Evolutionary conservation across 495 filamentous ascomycete species (phyloP).

Genomic region (Physcia stellaris): DNA sequence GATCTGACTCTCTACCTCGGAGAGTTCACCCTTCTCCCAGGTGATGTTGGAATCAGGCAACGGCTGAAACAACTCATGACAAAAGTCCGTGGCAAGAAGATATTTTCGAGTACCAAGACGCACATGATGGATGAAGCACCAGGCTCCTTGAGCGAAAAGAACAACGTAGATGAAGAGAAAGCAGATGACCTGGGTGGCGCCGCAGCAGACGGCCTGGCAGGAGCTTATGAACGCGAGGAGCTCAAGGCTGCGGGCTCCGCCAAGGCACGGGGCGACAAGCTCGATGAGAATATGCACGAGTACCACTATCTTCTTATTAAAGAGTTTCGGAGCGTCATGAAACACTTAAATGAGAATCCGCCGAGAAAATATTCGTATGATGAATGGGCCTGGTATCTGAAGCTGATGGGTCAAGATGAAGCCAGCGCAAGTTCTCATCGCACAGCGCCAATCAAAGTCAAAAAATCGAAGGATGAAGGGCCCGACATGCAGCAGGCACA

Average conservation of each 20-base stretch:
- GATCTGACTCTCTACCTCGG: slow-evolving; percentile 59
- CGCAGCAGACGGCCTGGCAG: slow-evolving; percentile 18
- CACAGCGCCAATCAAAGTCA: slow-evolving; percentile 11
- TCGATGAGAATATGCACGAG: slow-evolving; percentile 35
- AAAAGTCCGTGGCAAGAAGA: slow-evolving; percentile 1
- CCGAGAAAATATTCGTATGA: slow-evolving; percentile 59
- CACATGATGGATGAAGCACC: slow-evolving; percentile 1
- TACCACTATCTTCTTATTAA: slow-evolving; percentile 54
- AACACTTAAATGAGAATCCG: slow-evolving; percentile 43
- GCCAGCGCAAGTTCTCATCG: slow-evolving; percentile 18
- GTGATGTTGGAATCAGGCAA: slow-evolving; percentile 28
- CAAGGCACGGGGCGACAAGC: slow-evolving; percentile 27
- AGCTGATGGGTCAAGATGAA: slow-evolving; percentile 61
- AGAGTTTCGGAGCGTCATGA: slow-evolving; percentile 53
- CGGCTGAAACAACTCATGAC: slow-evolving; percentile 9
- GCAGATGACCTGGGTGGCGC: background rate
- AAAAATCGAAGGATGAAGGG: slow-evolving; percentile 11
- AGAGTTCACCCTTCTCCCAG: slow-evolving; percentile 62
- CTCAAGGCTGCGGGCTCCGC: slow-evolving; percentile 26
- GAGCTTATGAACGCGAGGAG: slow-evolving; percentile 24
- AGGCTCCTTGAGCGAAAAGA: slow-evolving; percentile 4
- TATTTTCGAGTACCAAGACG: background rate
- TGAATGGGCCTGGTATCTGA: slow-evolving; percentile 74
- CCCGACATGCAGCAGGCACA: slow-evolving; percentile 26
- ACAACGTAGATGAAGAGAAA: slow-evolving; percentile 1